Evolutionary conservation across 257 asterid species (phyloP).

Genomic region (Solanum etuberosum): DNA sequence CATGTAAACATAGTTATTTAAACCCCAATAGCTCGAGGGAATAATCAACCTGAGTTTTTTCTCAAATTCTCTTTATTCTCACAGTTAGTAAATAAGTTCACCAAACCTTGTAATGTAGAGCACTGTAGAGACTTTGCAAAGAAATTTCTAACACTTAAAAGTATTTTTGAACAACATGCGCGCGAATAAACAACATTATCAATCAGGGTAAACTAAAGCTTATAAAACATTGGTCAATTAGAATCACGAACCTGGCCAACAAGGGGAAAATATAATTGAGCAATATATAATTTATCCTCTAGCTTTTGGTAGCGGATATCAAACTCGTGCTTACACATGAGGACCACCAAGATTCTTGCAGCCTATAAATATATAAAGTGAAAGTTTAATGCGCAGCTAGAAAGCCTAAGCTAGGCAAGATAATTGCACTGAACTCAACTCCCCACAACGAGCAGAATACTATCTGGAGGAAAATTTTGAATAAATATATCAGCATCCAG

Average conservation of each 20-base stretch:
- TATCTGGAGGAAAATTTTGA: background rate
- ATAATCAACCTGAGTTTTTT: background rate
- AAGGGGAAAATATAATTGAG: slow-evolving; percentile 91
- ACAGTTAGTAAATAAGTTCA: background rate
- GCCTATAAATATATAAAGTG: slow-evolving; percentile 45
- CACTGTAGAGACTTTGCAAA: background rate
- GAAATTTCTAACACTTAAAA: background rate
- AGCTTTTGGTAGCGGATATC: slow-evolving; percentile 94
- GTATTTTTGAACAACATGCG: background rate
- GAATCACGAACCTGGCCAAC: slow-evolving; percentile 72
- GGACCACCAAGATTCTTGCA: slow-evolving; percentile 83
- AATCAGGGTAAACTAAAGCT: background rate
- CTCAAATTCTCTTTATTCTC: background rate
- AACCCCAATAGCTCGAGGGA: background rate
- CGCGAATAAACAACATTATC: background rate
- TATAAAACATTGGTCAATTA: background rate
- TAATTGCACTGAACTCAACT: background rate
- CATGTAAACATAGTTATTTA: background rate
- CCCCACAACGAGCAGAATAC: background rate
- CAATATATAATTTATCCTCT: slow-evolving; percentile 95
- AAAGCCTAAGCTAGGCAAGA: background rate
- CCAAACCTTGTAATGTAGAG: background rate
- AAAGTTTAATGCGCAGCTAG: slow-evolving; percentile 1
- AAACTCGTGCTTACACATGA: slow-evolving; percentile 94
- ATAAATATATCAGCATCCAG: background rate